Evolutionary conservation across 78 protist species (phyloP).

Genomic region (Speleostelium caveatum): DNA sequence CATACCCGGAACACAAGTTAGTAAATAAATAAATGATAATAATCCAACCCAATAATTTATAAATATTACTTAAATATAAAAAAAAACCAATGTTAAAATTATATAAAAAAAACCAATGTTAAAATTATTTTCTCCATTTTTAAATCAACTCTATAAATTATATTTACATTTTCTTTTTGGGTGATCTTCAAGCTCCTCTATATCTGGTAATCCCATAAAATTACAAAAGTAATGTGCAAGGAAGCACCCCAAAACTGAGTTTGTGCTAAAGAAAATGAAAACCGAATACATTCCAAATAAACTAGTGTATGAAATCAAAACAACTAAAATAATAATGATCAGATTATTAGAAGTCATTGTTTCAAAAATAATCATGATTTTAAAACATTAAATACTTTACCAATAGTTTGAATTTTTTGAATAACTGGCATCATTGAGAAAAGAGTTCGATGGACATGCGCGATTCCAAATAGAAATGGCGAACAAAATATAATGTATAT

Average conservation of each 20-base stretch:
- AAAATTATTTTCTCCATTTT: too few relatives aligned
- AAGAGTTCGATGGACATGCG: conserved; percentile 51
- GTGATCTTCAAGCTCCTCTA: conserved; percentile 45
- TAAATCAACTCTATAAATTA: too few relatives aligned
- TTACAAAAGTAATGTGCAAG: conserved; percentile 57
- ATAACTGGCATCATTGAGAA: background rate
- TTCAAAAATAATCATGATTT: background rate
- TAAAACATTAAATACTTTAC: background rate
- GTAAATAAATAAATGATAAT: too few relatives aligned
- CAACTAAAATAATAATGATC: background rate
- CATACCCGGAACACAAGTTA: too few relatives aligned
- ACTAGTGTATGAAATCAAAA: conserved; percentile 43
- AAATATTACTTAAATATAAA: background rate
- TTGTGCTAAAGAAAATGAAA: conserved; percentile 48
- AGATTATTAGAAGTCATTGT: background rate
- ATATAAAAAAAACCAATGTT: background rate
- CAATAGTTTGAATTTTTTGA: background rate
- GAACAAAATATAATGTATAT: conserved; percentile 39
- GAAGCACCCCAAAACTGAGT: conserved; percentile 38
- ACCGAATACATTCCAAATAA: conserved; percentile 74
- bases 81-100: background rate
- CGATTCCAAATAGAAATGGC: conserved; percentile 67
- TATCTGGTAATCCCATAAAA: conserved; percentile 62
- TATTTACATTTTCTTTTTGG: conserved; percentile 10
- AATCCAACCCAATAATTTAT: conserved; percentile 2